phyloP scores from a whole-genome alignment of 495 filamentous ascomycete genomes.

The Margaritispora aquatica region DNA sequence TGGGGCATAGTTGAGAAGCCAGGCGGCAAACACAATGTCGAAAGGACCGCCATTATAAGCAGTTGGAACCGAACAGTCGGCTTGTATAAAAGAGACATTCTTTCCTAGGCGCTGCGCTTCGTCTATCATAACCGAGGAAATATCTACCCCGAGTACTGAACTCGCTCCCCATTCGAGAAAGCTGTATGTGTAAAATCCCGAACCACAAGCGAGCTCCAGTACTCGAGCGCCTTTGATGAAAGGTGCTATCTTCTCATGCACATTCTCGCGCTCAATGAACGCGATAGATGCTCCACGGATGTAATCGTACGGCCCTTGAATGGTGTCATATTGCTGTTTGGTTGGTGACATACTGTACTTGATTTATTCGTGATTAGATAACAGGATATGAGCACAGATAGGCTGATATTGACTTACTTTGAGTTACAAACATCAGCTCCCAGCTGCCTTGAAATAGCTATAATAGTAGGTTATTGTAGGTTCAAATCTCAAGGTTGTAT shows the following conservation, averaged over 20 bases:
- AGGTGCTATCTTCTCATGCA: slow-evolving; percentile 3
- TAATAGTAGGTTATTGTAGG: too few relatives aligned
- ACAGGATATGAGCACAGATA: too few relatives aligned
- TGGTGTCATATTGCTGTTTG: slow-evolving; percentile 5
- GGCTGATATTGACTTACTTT: too few relatives aligned
- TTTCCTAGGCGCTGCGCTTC: slow-evolving; percentile 14
- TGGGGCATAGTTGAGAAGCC: slow-evolving; percentile 36
- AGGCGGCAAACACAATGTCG: slow-evolving; percentile 32
- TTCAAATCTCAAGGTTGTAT: not conserved
- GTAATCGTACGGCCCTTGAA: slow-evolving; percentile 7
- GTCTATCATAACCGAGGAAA: slow-evolving; percentile 28
- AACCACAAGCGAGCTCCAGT: slow-evolving; percentile 10
- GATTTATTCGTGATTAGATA: too few relatives aligned
- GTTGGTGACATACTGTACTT: slow-evolving; percentile 5
- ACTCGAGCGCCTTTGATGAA: slow-evolving; percentile 5
- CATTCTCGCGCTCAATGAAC: slow-evolving; percentile 4
- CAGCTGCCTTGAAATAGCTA: too few relatives aligned
- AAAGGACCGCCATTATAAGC: slow-evolving; percentile 27
- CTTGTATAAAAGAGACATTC: slow-evolving; percentile 7
- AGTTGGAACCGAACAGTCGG: slow-evolving; percentile 5
- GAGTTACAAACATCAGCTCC: too few relatives aligned
- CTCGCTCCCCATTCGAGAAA: slow-evolving; percentile 9
- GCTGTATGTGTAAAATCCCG: slow-evolving; percentile 6
- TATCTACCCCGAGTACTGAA: slow-evolving; percentile 30
- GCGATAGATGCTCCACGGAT: not conserved